Conservation (phyloP, 306 rosid species). For the Prinsepia uniflora region DNA sequence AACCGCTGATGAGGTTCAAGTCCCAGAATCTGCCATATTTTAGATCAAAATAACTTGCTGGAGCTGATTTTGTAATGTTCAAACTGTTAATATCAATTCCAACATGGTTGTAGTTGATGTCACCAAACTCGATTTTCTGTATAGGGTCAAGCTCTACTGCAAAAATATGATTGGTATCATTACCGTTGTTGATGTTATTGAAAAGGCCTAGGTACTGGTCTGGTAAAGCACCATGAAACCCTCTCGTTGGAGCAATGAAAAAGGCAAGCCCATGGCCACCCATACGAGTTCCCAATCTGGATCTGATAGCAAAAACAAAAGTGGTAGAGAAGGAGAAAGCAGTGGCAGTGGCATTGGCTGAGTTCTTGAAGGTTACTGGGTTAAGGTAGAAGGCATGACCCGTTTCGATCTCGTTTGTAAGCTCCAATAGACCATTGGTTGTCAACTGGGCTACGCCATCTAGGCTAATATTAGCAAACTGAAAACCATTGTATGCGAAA, state of each 20-base stretch:
- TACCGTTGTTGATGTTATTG: neutral
- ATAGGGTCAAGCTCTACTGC: constrained; percentile 46
- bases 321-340: constrained; percentile 48
- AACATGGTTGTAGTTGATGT: constrained; percentile 38
- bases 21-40: constrained; percentile 16
- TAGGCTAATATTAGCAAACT: constrained; percentile 30
- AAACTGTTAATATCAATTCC: constrained; percentile 60
- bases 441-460: constrained; percentile 50
- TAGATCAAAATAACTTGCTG: constrained; percentile 38
- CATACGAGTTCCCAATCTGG: constrained; percentile 29
- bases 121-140: neutral
- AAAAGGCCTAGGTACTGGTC: constrained; percentile 6
- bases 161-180: constrained; percentile 27
- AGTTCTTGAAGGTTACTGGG: constrained; percentile 44
- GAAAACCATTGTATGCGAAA: constrained; percentile 52
- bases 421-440: constrained; percentile 42
- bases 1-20: constrained; percentile 48
- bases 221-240: neutral
- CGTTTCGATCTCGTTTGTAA: constrained; percentile 46
- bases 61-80: constrained; percentile 14
- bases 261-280: constrained; percentile 28
- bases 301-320: constrained; percentile 54
- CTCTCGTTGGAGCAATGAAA: constrained; percentile 9
- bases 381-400: constrained; percentile 58
- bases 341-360: constrained; percentile 19